Evolutionary conservation across 441 rosid genomes (phyloP).

Genomic region (Capsella rubella): DNA sequence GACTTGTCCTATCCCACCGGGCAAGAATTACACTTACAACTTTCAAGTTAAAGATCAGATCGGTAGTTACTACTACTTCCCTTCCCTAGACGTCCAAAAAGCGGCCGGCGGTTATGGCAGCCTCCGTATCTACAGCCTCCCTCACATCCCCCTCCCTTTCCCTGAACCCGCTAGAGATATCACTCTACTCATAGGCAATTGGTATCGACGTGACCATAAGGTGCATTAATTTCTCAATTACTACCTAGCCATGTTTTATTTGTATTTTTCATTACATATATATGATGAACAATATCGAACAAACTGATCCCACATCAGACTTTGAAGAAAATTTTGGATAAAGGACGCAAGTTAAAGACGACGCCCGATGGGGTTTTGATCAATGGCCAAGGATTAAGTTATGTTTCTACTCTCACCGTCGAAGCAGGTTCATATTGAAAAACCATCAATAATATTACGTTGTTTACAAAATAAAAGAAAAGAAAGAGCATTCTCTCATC

Average conservation of each 20-base stretch:
- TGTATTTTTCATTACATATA: not conserved
- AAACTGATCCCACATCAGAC: slow-evolving; percentile 32
- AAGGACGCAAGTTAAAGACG: slow-evolving; percentile 56
- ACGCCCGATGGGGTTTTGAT: slow-evolving; percentile 55
- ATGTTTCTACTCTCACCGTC: slow-evolving; percentile 51
- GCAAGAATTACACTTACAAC: slow-evolving; percentile 63
- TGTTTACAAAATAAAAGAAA: not conserved
- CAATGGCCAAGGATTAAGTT: slow-evolving; percentile 57
- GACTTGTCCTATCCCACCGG: slow-evolving; percentile 75
- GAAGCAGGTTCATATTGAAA: slow-evolving; percentile 50
- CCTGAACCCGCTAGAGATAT: slow-evolving; percentile 65
- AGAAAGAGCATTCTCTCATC: not conserved
- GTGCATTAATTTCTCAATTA: slow-evolving; percentile 37
- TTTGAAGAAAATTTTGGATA: slow-evolving; percentile 51
- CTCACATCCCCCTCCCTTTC: slow-evolving; percentile 69
- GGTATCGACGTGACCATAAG: slow-evolving; percentile 55
- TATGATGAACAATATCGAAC: not conserved
- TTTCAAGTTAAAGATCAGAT: slow-evolving; percentile 71
- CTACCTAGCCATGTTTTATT: not conserved
- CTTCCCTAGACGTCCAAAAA: slow-evolving; percentile 64
- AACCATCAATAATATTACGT: not conserved
- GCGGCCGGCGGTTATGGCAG: slow-evolving; percentile 68
- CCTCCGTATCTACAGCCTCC: slow-evolving; percentile 64
- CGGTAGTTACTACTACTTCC: slow-evolving; percentile 68
- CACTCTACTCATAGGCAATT: slow-evolving; percentile 64